A percentile compares a stretch with the other conserved stretches of the same genome.
Evolutionary conservation across 148 eudicot species (phyloP).

Genomic region (Rhododendron kiyosumense): DNA sequence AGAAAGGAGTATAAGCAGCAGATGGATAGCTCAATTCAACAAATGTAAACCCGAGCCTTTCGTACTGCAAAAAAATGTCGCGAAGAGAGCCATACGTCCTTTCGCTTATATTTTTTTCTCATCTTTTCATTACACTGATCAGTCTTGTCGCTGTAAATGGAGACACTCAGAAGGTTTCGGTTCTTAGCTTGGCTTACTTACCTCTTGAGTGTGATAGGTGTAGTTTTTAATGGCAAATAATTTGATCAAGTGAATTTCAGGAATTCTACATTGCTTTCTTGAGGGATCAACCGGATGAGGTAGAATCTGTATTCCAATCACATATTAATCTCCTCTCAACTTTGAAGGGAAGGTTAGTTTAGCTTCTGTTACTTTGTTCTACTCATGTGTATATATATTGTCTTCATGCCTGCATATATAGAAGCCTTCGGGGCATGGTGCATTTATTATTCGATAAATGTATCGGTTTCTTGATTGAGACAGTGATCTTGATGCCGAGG

Average conservation of each 20-base stretch:
- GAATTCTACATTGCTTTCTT: constrained; percentile 72
- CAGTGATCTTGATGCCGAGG: constrained; percentile 57
- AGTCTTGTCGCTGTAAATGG: constrained; percentile 17
- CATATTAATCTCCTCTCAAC: constrained; percentile 53
- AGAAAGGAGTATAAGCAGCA: background rate
- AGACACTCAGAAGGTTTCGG: constrained; percentile 18
- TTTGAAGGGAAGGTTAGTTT: constrained; percentile 62
- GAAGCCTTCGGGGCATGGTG: background rate
- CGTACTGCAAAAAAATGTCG: constrained; percentile 15
- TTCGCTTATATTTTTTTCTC: background rate
- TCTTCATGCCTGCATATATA: background rate
- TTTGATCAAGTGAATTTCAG: constrained; percentile 30
- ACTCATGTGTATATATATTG: background rate
- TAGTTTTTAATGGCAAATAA: constrained; percentile 3
- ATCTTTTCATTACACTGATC: constrained; percentile 5
- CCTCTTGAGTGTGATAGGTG: background rate
- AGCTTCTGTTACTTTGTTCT: background rate
- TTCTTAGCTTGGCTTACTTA: background rate
- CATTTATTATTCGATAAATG: background rate
- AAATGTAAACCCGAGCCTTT: background rate
- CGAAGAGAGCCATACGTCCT: background rate
- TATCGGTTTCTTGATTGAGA: constrained; percentile 2
- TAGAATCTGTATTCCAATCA: constrained; percentile 32
- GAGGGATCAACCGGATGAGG: constrained; percentile 41
- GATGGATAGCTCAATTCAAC: background rate